These are phyloP conservation scores for Populus hybrid DNA, from an alignment of 441 rosid genomes.

Conservation along the genomic window DNA sequence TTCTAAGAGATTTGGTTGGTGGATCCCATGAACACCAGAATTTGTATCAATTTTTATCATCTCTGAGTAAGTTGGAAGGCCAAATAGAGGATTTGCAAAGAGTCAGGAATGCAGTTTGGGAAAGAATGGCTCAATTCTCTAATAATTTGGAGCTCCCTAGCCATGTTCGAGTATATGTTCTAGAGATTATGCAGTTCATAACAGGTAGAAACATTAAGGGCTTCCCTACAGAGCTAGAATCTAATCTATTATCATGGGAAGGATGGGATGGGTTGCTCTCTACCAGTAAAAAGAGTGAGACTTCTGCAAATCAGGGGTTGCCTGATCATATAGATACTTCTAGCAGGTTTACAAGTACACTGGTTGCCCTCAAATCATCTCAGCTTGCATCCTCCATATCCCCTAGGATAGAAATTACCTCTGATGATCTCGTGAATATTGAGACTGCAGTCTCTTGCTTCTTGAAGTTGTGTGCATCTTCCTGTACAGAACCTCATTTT, in stretches of 20 bases:
- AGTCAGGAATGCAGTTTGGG: conserved; percentile 79
- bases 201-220: conserved; percentile 60
- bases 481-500: conserved; percentile 46
- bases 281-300: conserved; percentile 43
- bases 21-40: conserved; percentile 50
- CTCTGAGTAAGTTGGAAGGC: conserved; percentile 82
- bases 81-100: conserved; percentile 61
- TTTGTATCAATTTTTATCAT: conserved; percentile 62
- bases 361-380: conserved; percentile 90
- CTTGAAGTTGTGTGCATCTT: conserved; percentile 57
- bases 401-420: conserved; percentile 62
- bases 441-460: conserved; percentile 71
- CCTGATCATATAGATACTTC: conserved; percentile 54
- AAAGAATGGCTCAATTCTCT: conserved; percentile 64
- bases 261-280: conserved; percentile 66
- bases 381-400: conserved; percentile 69
- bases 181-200: conserved; percentile 85
- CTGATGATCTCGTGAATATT: conserved; percentile 57
- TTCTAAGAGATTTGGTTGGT: conserved; percentile 52
- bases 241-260: conserved; percentile 72
- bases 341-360: conserved; percentile 66
- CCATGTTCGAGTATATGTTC: conserved; percentile 69
- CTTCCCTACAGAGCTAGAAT: conserved; percentile 51
- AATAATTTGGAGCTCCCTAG: conserved; percentile 76
- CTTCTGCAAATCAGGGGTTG: conserved; percentile 30